A percentile compares a stretch with the other conserved stretches of the same genome.
Conservation (phyloP, 2,329 filamentous ascomycete species). For the Blumeria graminis region DNA sequence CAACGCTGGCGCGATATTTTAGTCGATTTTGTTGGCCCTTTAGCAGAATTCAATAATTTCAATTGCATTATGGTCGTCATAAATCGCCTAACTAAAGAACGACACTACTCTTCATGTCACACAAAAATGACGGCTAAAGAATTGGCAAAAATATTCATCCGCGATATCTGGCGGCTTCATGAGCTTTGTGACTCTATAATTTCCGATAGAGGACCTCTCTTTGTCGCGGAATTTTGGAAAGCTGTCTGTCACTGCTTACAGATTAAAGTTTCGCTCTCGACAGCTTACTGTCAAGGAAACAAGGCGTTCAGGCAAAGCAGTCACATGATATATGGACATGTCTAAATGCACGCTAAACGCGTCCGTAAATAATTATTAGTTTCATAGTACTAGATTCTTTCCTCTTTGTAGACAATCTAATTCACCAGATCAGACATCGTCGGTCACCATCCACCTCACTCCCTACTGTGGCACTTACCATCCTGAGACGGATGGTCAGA, state of each 20-base stretch:
- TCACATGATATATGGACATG: too few relatives aligned
- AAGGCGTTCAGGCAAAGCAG: too few relatives aligned
- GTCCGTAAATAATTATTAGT: too few relatives aligned
- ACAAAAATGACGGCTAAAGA: background rate
- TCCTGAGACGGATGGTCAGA: constrained; percentile 6
- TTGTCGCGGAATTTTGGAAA: constrained; percentile 5
- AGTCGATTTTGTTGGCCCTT: background rate
- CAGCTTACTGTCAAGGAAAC: too few relatives aligned
- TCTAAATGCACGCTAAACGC: too few relatives aligned
- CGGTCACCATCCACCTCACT: too few relatives aligned
- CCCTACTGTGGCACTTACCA: too few relatives aligned
- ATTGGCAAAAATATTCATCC: constrained; percentile 1
- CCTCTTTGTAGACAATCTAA: too few relatives aligned
- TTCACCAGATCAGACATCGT: too few relatives aligned
- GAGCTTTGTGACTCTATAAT: constrained; percentile 3
- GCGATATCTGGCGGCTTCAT: constrained; percentile 2
- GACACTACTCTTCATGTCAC: background rate
- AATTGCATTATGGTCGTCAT: background rate
- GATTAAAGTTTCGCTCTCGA: constrained; percentile 3
- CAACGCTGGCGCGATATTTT: background rate
- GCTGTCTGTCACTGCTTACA: background rate
- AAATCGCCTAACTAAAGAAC: background rate
- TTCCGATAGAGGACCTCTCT: constrained; percentile 4
- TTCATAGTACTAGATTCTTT: too few relatives aligned
- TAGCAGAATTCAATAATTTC: background rate